Evolutionary conservation across 306 rosid genomes (phyloP).

Genomic region (Coriaria nepalensis): DNA sequence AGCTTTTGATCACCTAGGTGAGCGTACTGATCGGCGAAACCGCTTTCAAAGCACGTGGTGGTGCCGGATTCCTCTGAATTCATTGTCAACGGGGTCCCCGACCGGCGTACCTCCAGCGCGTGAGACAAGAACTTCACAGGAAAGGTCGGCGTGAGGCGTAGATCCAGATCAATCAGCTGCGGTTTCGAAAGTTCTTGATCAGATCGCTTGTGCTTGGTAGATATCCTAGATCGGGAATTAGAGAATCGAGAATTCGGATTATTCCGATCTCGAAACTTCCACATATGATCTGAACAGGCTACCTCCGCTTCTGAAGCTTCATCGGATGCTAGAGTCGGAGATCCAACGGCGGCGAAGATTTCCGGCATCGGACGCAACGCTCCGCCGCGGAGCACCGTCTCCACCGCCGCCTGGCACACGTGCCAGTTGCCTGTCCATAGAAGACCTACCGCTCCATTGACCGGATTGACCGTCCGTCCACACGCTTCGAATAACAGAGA

Average conservation of each 20-base stretch:
- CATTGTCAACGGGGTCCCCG: slow-evolving; percentile 62
- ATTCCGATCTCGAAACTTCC: slow-evolving; percentile 36
- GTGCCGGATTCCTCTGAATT: slow-evolving; percentile 82
- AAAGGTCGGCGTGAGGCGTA: slow-evolving; percentile 44
- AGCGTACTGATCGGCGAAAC: slow-evolving; percentile 23
- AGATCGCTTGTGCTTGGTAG: slow-evolving; percentile 48
- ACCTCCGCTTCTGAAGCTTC: slow-evolving; percentile 60
- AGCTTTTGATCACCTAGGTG: slow-evolving; percentile 38
- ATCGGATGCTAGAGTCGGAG: slow-evolving; percentile 29
- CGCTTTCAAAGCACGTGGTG: slow-evolving; percentile 53
- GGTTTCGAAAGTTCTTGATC: slow-evolving; percentile 19
- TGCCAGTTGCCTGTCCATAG: slow-evolving; percentile 88
- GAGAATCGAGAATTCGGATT: slow-evolving; percentile 24
- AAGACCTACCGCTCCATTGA: slow-evolving; percentile 76
- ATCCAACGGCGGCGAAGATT: slow-evolving; percentile 19
- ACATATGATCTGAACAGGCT: slow-evolving; percentile 28
- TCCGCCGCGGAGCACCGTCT: slow-evolving; percentile 74
- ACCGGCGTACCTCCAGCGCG: slow-evolving; percentile 39
- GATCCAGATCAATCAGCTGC: slow-evolving; percentile 52
- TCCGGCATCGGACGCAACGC: slow-evolving; percentile 50
- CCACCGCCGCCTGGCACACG: slow-evolving; percentile 83
- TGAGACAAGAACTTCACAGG: slow-evolving; percentile 18
- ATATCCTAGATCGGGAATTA: slow-evolving; percentile 26
- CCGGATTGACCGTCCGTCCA: slow-evolving; percentile 76
- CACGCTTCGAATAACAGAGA: slow-evolving; percentile 76